A percentile compares a stretch with the other conserved stretches of the same genome.
Evolutionary conservation across 2,329 filamentous ascomycete genomes (phyloP).

Genomic region (Claviceps sp.): DNA sequence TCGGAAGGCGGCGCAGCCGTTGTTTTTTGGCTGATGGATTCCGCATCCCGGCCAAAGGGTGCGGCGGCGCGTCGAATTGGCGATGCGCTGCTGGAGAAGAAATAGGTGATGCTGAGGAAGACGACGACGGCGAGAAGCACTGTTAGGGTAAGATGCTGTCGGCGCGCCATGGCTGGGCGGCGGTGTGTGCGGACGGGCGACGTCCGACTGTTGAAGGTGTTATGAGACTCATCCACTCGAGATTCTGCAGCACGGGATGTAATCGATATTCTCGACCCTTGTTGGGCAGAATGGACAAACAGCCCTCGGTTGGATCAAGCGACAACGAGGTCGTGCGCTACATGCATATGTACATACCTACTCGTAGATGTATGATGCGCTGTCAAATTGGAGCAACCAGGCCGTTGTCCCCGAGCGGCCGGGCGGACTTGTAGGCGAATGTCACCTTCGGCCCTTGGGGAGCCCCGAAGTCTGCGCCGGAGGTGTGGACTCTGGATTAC

Average conservation of each 20-base stretch:
- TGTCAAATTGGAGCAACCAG: too few species aligned
- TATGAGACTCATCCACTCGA: not conserved
- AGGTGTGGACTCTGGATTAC: too few species aligned
- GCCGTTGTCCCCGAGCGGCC: too few species aligned
- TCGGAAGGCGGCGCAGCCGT: conserved; percentile 5
- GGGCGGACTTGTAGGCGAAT: too few species aligned
- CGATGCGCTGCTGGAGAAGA: conserved; percentile 33
- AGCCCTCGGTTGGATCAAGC: too few species aligned
- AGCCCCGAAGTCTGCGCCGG: too few species aligned
- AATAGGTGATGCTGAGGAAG: conserved; percentile 45
- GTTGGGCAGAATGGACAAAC: not conserved
- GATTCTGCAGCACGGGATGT: not conserved
- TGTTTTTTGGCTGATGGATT: not conserved
- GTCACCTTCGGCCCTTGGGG: too few species aligned
- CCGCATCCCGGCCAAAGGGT: conserved; percentile 6
- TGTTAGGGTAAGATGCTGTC: conserved; percentile 38
- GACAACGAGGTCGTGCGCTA: too few species aligned
- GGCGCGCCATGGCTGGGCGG: conserved; percentile 32
- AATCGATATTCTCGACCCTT: not conserved
- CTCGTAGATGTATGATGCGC: too few species aligned
- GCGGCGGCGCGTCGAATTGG: not conserved
- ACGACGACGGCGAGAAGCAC: conserved; percentile 41
- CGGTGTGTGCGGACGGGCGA: not conserved
- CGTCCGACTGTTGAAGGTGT: not conserved
- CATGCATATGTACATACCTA: too few species aligned